Percentiles rank a stretch among this genome's conserved stretches.
These are phyloP conservation scores for Neolentinus lepideus DNA, from an alignment of 1,284 basidiomycete genomes.

Conservation along the genomic window DNA sequence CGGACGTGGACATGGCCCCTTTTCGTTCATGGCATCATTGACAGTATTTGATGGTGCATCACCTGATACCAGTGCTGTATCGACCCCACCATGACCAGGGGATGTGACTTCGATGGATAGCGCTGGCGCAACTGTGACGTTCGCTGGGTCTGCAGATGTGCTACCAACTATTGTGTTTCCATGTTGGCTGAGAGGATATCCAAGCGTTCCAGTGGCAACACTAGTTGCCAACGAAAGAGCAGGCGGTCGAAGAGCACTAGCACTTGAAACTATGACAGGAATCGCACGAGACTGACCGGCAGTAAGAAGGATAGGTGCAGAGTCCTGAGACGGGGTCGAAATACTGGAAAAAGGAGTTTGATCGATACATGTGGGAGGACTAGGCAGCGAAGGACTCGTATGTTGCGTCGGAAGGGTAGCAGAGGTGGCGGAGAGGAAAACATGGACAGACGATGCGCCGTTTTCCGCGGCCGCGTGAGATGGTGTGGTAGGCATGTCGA, in stretches of 20 bases:
- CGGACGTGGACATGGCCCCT: background rate
- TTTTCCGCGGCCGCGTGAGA: background rate
- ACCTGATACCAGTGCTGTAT: background rate
- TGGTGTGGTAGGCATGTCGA: background rate
- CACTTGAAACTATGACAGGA: slow-evolving; percentile 1
- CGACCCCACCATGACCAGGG: too few relatives aligned
- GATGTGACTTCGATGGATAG: too few relatives aligned
- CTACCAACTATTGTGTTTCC: too few relatives aligned
- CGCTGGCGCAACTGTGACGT: too few relatives aligned
- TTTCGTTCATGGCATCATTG: background rate
- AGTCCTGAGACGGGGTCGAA: slow-evolving; percentile 4
- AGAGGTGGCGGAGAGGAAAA: background rate
- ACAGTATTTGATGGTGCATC: background rate
- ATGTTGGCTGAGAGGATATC: too few relatives aligned
- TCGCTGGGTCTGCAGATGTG: too few relatives aligned
- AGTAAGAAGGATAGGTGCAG: background rate
- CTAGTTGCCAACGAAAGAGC: background rate
- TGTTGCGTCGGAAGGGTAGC: background rate
- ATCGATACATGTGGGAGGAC: background rate
- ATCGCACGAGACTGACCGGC: background rate
- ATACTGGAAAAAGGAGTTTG: slow-evolving; percentile 9
- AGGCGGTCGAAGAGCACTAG: background rate
- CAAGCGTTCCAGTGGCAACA: background rate
- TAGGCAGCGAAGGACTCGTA: background rate
- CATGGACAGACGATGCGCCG: background rate